Evolutionary conservation across 805 yeast genomes (phyloP).

Genomic region (Candida railenensis): DNA sequence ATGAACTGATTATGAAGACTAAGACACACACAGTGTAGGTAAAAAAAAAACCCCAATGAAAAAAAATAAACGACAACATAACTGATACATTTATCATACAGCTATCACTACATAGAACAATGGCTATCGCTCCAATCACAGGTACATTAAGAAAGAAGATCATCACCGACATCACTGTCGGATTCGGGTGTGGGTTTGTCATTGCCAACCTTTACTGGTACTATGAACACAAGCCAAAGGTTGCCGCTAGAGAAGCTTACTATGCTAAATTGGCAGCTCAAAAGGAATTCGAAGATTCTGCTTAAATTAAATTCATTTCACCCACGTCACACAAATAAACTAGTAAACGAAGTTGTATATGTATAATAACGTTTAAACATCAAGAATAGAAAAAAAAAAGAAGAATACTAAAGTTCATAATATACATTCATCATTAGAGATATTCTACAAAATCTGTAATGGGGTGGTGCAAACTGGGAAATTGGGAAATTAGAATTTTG

Average conservation of each 20-base stretch:
- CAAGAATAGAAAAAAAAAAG: no score
- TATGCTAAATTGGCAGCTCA: constrained; percentile 76
- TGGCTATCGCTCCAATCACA: constrained; percentile 83
- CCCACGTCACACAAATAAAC: neutral
- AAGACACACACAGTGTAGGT: neutral
- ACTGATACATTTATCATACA: neutral
- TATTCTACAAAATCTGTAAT: neutral
- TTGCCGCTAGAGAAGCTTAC: constrained; percentile 78
- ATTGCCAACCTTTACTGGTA: constrained; percentile 75
- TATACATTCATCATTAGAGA: neutral
- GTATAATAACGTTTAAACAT: neutral
- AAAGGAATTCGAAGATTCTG: constrained; percentile 59
- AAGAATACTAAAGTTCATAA: neutral
- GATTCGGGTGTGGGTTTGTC: constrained; percentile 59
- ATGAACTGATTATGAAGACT: constrained; percentile 1
- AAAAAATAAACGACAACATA: neutral
- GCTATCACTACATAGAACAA: constrained; percentile 21
- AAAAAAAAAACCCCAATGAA: neutral
- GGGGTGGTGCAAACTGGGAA: neutral
- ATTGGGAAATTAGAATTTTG: neutral
- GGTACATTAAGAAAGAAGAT: constrained; percentile 82
- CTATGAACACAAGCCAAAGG: constrained; percentile 77
- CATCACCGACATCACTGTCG: constrained; percentile 73
- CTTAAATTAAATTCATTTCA: constrained; percentile 6
- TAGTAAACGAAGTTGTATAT: no score